Evolutionary conservation across 73 alveolate species (phyloP).

Genomic region (Urostyla sp.): DNA sequence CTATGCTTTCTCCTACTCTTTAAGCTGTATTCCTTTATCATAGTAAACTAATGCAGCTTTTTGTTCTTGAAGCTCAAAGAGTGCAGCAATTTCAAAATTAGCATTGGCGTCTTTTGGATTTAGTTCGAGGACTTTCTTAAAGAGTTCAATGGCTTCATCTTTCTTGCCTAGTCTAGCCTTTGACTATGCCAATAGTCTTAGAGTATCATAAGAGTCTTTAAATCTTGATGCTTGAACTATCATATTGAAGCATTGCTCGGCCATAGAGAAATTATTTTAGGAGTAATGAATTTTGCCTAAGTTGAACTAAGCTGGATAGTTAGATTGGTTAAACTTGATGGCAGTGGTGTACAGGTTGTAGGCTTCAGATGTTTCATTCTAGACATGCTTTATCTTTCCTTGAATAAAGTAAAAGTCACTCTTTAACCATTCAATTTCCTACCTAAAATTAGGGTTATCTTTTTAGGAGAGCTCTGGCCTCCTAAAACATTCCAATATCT

Average conservation of each 20-base stretch:
- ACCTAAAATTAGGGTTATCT: slow-evolving; percentile 42
- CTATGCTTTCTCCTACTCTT: not conserved
- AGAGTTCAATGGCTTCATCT: slow-evolving; percentile 25
- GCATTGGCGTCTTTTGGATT: slow-evolving; percentile 44
- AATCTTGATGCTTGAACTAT: not conserved
- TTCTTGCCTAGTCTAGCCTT: slow-evolving; percentile 12
- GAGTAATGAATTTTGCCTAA: slow-evolving; percentile 21
- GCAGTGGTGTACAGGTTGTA: slow-evolving; percentile 20
- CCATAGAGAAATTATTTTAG: slow-evolving; percentile 17
- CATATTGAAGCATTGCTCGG: slow-evolving; percentile 17
- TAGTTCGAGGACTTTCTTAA: slow-evolving; percentile 40
- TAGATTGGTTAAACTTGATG: not conserved
- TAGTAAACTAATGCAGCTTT: slow-evolving; percentile 39
- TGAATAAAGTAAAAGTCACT: slow-evolving; percentile 32
- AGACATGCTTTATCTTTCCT: slow-evolving; percentile 29
- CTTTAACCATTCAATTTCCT: slow-evolving; percentile 14
- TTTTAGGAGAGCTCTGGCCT: slow-evolving; percentile 4
- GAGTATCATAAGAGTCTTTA: slow-evolving; percentile 47
- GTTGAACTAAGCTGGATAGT: slow-evolving; percentile 23
- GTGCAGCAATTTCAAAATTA: slow-evolving; percentile 32
- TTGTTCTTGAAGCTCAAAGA: slow-evolving; percentile 27
- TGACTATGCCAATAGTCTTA: slow-evolving; percentile 21
- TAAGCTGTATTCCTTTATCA: slow-evolving; percentile 23
- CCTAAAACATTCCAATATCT: slow-evolving; percentile 17
- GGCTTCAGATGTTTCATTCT: slow-evolving; percentile 24